phyloP scores from a whole-genome alignment of 2,329 filamentous ascomycete species.

The Amauroascus verrucosus region DNA sequence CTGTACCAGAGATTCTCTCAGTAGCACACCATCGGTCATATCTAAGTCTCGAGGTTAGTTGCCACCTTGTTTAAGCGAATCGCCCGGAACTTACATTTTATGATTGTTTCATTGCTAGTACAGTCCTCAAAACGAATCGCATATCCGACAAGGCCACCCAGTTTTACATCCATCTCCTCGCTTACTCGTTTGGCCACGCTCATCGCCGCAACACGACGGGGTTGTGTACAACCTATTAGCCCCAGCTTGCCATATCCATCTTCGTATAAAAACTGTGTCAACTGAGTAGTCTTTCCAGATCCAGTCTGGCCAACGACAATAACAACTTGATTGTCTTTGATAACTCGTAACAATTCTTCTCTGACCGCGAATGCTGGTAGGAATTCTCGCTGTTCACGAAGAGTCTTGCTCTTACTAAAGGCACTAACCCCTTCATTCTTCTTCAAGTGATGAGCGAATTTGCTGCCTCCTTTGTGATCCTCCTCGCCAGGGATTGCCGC shows the following conservation, averaged over 20 bases:
- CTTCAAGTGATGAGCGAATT: slow-evolving; percentile 86
- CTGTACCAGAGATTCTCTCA: slow-evolving; percentile 87
- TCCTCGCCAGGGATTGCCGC: slow-evolving; percentile 65
- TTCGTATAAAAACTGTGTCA: slow-evolving; percentile 92
- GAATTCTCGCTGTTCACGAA: slow-evolving; percentile 85
- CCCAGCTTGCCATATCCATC: slow-evolving; percentile 82
- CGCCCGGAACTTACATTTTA: slow-evolving; percentile 55
- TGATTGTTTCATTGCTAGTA: slow-evolving; percentile 85
- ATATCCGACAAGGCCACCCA: slow-evolving; percentile 84
- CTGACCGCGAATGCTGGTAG: slow-evolving; percentile 92
- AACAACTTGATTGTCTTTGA: slow-evolving; percentile 91
- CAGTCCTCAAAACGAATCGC: slow-evolving; percentile 98
- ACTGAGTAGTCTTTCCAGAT: slow-evolving; percentile 92
- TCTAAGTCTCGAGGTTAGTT: slow-evolving; percentile 34
- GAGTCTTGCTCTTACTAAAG: slow-evolving; percentile 84
- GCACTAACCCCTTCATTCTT: slow-evolving; percentile 75
- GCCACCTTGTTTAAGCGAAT: slow-evolving; percentile 11
- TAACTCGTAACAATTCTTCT: slow-evolving; percentile 82
- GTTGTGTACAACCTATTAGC: slow-evolving; percentile 94
- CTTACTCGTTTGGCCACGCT: slow-evolving; percentile 96
- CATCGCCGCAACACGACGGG: slow-evolving; percentile 94
- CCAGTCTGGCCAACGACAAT: slow-evolving; percentile 97
- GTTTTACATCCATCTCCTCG: slow-evolving; percentile 92
- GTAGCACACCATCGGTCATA: slow-evolving; percentile 93
- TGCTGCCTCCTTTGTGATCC: slow-evolving; percentile 54